Conservation (phyloP, 305 asterid genomes). For the Plantago coronopus region DNA sequence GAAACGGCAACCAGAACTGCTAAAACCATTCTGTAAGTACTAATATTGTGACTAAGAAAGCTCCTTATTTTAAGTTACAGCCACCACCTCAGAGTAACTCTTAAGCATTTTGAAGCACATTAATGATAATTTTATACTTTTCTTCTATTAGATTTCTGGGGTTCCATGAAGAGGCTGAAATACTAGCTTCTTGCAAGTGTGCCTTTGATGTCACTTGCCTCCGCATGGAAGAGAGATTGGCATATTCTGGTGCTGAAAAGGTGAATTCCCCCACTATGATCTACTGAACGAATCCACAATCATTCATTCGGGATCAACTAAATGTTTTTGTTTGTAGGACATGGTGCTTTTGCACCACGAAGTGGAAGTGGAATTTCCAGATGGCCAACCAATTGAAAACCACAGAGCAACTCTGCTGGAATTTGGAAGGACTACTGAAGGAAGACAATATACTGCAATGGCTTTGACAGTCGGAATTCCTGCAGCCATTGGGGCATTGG, state of each 20-base stretch:
- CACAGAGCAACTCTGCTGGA: constrained; percentile 76
- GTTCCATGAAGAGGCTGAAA: constrained; percentile 55
- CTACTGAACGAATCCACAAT: constrained; percentile 3
- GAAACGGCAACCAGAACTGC: constrained; percentile 68
- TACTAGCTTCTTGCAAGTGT: constrained; percentile 54
- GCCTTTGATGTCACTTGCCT: constrained; percentile 73
- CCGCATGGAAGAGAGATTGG: constrained; percentile 78
- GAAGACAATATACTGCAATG: constrained; percentile 65
- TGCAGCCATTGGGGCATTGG: constrained; percentile 94
- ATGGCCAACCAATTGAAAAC: constrained; percentile 48
- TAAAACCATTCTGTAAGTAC: constrained; percentile 74
- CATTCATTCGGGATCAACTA: not conserved
- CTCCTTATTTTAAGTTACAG: not conserved
- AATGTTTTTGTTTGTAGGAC: constrained; percentile 41
- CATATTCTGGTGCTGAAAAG: constrained; percentile 65
- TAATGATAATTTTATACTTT: not conserved
- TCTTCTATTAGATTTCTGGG: constrained; percentile 59
- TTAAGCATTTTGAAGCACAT: not conserved
- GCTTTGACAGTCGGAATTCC: constrained; percentile 94
- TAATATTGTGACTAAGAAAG: not conserved
- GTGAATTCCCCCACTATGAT: constrained; percentile 28
- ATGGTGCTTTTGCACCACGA: constrained; percentile 95
- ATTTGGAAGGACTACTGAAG: constrained; percentile 57
- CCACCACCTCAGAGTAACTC: constrained; percentile 1
- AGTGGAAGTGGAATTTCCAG: constrained; percentile 72